Evolutionary conservation across 2,329 filamentous ascomycete genomes (phyloP).

Genomic region (Macrophomina tecta): DNA sequence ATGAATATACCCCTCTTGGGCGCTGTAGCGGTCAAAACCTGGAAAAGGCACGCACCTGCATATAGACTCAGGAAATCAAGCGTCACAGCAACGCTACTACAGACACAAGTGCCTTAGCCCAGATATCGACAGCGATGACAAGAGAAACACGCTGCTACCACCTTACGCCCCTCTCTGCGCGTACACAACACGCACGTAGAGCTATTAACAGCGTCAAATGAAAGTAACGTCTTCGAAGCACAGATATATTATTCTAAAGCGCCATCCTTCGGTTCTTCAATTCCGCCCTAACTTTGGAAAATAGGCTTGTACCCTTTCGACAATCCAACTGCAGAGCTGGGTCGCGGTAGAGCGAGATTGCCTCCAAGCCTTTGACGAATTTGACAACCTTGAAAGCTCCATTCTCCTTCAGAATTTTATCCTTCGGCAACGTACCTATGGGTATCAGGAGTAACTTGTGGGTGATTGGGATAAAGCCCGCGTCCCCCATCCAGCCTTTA

Average conservation of each 20-base stretch:
- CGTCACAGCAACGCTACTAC: too few relatives aligned
- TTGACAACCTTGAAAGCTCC: slow-evolving; percentile 38
- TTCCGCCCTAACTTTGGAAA: slow-evolving; percentile 34
- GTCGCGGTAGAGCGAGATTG: slow-evolving; percentile 33
- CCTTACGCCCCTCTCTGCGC: too few relatives aligned
- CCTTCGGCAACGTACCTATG: slow-evolving; percentile 31
- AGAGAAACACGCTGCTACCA: too few relatives aligned
- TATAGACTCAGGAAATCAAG: too few relatives aligned
- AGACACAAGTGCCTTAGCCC: too few relatives aligned
- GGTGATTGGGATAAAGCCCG: slow-evolving; percentile 42
- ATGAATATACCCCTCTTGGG: too few relatives aligned
- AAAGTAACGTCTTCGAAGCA: not conserved
- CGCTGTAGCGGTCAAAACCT: too few relatives aligned
- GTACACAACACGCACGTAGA: too few relatives aligned
- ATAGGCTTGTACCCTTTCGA: slow-evolving; percentile 35
- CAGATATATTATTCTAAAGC: slow-evolving; percentile 36
- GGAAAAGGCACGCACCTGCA: too few relatives aligned
- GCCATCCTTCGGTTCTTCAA: slow-evolving; percentile 30
- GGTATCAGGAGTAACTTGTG: slow-evolving; percentile 43
- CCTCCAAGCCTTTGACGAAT: slow-evolving; percentile 38
- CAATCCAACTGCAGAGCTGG: slow-evolving; percentile 32
- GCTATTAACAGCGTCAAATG: too few relatives aligned
- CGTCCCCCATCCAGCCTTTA: slow-evolving; percentile 39
- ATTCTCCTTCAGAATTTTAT: slow-evolving; percentile 36
- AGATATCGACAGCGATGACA: too few relatives aligned